Evolutionary conservation across 2,329 filamentous ascomycete genomes (phyloP).

Genomic region (Nemania abortiva): DNA sequence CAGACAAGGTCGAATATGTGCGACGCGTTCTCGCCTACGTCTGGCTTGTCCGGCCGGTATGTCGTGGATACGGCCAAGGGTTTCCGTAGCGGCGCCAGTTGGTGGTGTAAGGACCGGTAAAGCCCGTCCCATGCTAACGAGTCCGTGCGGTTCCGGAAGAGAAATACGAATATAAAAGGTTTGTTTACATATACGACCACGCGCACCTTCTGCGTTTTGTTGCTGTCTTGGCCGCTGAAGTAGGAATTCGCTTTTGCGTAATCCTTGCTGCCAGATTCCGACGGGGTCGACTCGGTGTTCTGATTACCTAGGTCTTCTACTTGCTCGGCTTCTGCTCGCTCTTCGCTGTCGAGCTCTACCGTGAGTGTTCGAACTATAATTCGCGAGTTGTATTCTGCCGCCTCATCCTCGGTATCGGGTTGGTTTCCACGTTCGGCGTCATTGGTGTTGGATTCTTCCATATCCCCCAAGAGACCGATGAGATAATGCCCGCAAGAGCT

Average conservation of each 20-base stretch:
- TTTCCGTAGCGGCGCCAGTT: constrained; percentile 70
- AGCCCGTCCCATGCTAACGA: constrained; percentile 67
- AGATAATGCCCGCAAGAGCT: constrained; percentile 65
- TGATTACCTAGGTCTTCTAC: constrained; percentile 60
- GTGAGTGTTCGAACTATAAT: constrained; percentile 75
- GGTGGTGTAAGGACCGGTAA: constrained; percentile 71
- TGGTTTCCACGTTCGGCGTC: constrained; percentile 50
- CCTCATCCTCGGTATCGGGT: constrained; percentile 49
- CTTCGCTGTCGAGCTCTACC: constrained; percentile 68
- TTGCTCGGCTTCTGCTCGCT: constrained; percentile 59
- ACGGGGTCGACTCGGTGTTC: constrained; percentile 47
- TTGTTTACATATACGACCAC: constrained; percentile 79
- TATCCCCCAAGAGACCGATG: constrained; percentile 75
- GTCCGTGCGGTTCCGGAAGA: constrained; percentile 74
- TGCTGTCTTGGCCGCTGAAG: constrained; percentile 63
- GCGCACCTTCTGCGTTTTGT: constrained; percentile 69
- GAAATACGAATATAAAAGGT: constrained; percentile 82
- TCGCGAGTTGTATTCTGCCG: constrained; percentile 62
- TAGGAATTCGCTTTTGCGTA: constrained; percentile 40
- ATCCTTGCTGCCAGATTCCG: constrained; percentile 38
- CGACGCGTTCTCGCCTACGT: constrained; percentile 51
- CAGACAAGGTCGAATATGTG: constrained; percentile 73
- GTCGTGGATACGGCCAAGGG: constrained; percentile 67
- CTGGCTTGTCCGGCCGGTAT: constrained; percentile 67
- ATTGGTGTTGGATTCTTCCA: constrained; percentile 60